Base-by-base conservation (phyloP, 2,329 filamentous ascomycete species). In the Aspergillus japonicus region DNA sequence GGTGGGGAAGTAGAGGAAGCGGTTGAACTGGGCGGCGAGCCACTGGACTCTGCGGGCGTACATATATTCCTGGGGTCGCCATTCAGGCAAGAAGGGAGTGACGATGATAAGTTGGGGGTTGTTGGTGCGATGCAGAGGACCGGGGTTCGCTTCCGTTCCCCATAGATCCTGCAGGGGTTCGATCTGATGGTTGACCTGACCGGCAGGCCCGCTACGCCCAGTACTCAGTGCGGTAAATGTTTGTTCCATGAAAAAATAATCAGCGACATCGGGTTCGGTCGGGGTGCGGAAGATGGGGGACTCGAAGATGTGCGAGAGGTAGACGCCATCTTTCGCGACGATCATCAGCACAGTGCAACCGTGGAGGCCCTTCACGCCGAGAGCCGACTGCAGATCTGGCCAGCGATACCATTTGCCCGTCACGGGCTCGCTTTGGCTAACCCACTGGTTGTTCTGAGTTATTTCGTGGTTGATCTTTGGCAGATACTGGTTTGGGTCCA, bases 291-390 rank as follows among this genome's bases (percentile, higher is more conserved):
- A 58, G 12, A 58, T 31, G 2, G 56, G 56, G 6, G 26, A 42
- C 39, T 58, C 56, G 5, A 35, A 58, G 11, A 58, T 58, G 16
- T 58, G 56, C 2, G 56, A 53, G 39, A 54, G 24, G 49, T 58
- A 58, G 12, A 42, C 50, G 11, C 56, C 56, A 5, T 58, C 47
- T 11, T 48, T 47, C 2, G 56, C 48, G n/a, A 49, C 23, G 4
- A 58, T 58, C 7, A 58, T 31, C 19, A 58, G 42, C 1, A 47
- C 42, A 5, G 56, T 58, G 35, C 56, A 58, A 6, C 56, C 56
- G 21, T 35, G 53, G 21, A 58, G 39, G 2, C 56, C 56, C n/a
- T 47, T 58, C 12, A 53, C 56, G 5, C 50, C 56, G 7, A 44
- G 21, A 14, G 29, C 50, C 12, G 19, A 26, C 7, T 35, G 26